Percentiles rank a stretch among this genome's conserved stretches.
phyloP scores from a whole-genome alignment of 371 early-diverging fungal species.

The Rhizopus arrhizus region DNA sequence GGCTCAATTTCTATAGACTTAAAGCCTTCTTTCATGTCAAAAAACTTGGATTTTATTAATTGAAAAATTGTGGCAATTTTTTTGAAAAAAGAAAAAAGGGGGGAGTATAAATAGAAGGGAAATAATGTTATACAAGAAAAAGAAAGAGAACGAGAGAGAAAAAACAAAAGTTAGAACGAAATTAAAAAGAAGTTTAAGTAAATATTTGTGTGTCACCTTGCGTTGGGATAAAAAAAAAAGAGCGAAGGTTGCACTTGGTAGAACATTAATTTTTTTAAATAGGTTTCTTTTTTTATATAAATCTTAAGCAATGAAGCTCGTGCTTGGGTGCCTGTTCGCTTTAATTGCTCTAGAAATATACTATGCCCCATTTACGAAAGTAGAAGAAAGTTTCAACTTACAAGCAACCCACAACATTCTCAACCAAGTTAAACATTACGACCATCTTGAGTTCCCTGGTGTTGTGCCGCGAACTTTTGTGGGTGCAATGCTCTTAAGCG shows the following conservation, averaged over 20 bases:
- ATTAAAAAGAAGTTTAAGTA: neutral
- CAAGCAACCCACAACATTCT: conserved; percentile 92
- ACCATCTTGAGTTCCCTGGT: conserved; percentile 88
- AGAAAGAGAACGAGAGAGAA: conserved; percentile 5
- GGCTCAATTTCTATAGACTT: conserved; percentile 45
- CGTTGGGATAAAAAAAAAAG: conserved; percentile 8
- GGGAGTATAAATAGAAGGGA: conserved; percentile 1
- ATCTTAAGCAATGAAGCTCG: conserved; percentile 33
- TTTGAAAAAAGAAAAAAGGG: neutral
- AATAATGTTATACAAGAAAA: conserved; percentile 5
- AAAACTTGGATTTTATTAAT: conserved; percentile 17
- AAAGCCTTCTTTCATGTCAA: conserved; percentile 45
- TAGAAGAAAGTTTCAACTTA: conserved; percentile 94
- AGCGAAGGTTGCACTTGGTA: conserved; percentile 15
- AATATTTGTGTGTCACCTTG: conserved; percentile 10
- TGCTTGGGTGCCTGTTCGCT: conserved; percentile 28
- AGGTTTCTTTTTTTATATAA: conserved; percentile 13
- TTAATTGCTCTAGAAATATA: conserved; percentile 48
- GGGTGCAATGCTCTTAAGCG: conserved; percentile 68
- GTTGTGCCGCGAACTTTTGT: conserved; percentile 93
- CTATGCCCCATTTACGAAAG: conserved; percentile 85
- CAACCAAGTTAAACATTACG: conserved; percentile 59
- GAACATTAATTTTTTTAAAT: conserved; percentile 20
- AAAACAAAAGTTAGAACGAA: neutral
- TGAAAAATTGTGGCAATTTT: conserved; percentile 11